Conservation (phyloP, 2,329 filamentous ascomycete genomes). For the Colletotrichum truncatum region DNA sequence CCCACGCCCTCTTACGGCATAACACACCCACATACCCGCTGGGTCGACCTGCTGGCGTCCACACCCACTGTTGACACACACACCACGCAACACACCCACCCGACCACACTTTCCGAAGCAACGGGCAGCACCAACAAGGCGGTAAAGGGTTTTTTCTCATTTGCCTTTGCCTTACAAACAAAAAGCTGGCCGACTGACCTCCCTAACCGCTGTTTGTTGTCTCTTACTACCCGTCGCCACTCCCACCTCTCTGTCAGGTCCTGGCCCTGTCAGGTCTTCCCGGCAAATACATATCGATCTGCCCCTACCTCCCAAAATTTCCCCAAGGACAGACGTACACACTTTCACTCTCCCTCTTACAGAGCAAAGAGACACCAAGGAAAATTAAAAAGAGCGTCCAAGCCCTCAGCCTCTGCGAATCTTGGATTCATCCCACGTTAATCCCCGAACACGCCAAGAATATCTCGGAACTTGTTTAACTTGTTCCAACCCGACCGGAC, state of each 20-base stretch:
- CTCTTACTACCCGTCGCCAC: conserved; percentile 25
- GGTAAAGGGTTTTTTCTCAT: conserved; percentile 12
- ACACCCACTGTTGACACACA: conserved; percentile 13
- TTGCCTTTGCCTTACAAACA: not conserved
- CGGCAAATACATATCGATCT: conserved; percentile 21
- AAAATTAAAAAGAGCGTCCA: conserved; percentile 17
- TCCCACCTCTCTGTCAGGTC: conserved; percentile 4
- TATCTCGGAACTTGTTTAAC: conserved; percentile 23
- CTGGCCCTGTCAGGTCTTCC: conserved; percentile 21
- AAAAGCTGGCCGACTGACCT: conserved; percentile 23
- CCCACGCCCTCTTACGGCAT: conserved; percentile 4
- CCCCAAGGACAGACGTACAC: not conserved
- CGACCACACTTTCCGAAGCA: conserved; percentile 12
- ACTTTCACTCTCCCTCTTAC: not conserved
- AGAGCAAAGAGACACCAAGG: not conserved
- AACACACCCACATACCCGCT: conserved; percentile 11
- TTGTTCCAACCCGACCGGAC: conserved; percentile 25
- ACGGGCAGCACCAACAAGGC: conserved; percentile 22
- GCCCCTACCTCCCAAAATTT: not conserved
- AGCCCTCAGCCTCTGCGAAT: conserved; percentile 28
- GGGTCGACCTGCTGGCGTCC: not conserved
- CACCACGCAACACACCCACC: conserved; percentile 14
- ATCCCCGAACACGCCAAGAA: conserved; percentile 27
- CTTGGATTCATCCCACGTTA: conserved; percentile 27
- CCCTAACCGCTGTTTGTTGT: conserved; percentile 8